Evolutionary conservation across 1,139 yeast genomes (phyloP), one percentile per base, ranked within the genome.

Genomic region (Hansenula sp.): DNA sequence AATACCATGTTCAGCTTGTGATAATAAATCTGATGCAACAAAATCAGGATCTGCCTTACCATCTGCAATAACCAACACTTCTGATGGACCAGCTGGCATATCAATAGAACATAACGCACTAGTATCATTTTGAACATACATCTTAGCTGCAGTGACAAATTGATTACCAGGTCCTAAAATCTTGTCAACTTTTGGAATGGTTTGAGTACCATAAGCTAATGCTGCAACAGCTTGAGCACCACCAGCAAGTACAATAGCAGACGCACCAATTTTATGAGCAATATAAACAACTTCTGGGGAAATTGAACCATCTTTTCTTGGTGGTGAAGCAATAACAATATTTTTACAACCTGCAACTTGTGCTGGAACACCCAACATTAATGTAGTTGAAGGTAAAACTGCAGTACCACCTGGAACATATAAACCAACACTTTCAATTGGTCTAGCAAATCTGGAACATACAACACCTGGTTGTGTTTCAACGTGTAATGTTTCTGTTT

Each of bases 71-170:
- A 92, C 97, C 48, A 92, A 73, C 14, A 92, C 99, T 66, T 92
- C 99, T 40, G 96, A 85, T 22, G 99, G 99, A 6, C 99, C 99
- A 20, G 99, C 99, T 36, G 99, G 99, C 97, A 92, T 90, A 64
- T 92, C 99, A 53, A 92, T 94, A 27, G 96, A 85, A 59, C 96
- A 94, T 53, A 89, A 70, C 3, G 98, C 97, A 52, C 82, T 85
- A 4, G 97, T 87, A 59, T 92, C 98, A 60, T 94, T 94, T 56
- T 90, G 94, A 35, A 94, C 95, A 60, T 85, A 71, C 98, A 94
- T 94, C 71, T 92, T 92, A 32, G 98, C 99, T 38, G 98, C 98
- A 21, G 99, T 92, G 42, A 92, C 99, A 61, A 94, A 92, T 68
- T 92, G 99, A 67, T 92, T 92, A 45, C 98, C 99, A 19, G 99